Evolutionary conservation across 140 eudicot species (phyloP).

Genomic region (Ambrosia hybrid): DNA sequence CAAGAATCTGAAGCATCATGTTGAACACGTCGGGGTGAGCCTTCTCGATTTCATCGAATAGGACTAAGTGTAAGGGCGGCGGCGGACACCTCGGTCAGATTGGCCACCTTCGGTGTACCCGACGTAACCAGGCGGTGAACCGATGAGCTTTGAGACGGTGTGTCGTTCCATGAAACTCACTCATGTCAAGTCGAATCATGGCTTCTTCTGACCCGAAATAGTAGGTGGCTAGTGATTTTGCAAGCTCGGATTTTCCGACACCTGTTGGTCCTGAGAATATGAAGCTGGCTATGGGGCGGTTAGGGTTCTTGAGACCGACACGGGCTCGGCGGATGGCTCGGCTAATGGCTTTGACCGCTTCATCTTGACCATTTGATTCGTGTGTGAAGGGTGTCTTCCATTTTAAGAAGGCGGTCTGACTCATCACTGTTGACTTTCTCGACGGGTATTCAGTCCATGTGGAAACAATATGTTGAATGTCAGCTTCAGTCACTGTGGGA

Average conservation of each 20-base stretch:
- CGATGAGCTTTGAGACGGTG: constrained; percentile 89
- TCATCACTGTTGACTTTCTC: constrained; percentile 84
- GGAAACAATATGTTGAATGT: constrained; percentile 79
- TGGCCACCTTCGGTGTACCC: constrained; percentile 94
- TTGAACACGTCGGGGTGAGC: constrained; percentile 92
- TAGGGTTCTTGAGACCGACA: constrained; percentile 87
- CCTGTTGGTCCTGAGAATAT: constrained; percentile 94
- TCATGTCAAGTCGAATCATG: constrained; percentile 89
- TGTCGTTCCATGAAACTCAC: constrained; percentile 95
- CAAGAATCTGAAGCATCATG: constrained; percentile 91
- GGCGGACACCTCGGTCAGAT: constrained; percentile 85
- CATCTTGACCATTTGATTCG: constrained; percentile 84
- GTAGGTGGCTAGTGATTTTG: constrained; percentile 77
- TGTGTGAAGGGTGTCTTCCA: constrained; percentile 82
- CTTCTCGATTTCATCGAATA: constrained; percentile 84
- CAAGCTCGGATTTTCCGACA: constrained; percentile 86
- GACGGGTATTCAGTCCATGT: constrained; percentile 94
- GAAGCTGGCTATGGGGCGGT: constrained; percentile 87
- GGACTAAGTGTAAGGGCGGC: constrained; percentile 84
- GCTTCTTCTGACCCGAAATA: constrained; percentile 94
- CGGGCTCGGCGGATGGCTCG: constrained; percentile 95
- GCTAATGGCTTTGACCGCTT: constrained; percentile 83
- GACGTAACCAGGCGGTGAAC: constrained; percentile 91
- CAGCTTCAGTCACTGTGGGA: constrained; percentile 76
- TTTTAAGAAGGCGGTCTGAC: constrained; percentile 85